These are phyloP conservation scores for Kodamaea derodonti DNA, from an alignment of 1,139 yeast genomes.

Conservation along the genomic window DNA sequence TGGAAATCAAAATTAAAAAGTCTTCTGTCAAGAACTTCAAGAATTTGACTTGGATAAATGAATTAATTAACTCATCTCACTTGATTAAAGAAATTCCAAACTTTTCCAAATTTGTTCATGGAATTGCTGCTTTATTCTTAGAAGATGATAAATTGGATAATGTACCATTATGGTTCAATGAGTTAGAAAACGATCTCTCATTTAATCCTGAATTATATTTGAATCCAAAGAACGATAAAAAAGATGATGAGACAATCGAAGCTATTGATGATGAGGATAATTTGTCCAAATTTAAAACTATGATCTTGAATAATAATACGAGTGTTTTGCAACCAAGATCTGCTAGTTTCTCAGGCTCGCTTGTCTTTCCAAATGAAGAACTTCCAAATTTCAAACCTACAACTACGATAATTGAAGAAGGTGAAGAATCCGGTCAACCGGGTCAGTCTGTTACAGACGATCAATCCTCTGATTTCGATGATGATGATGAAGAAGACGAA, in stretches of 20 bases:
- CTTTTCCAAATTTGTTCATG: conserved; percentile 86
- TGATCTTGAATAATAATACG: conserved; percentile 33
- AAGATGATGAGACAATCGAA: conserved; percentile 72
- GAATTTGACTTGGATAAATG: conserved; percentile 77
- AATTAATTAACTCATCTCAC: conserved; percentile 68
- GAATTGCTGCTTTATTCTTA: conserved; percentile 79
- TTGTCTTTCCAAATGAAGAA: conserved; percentile 15
- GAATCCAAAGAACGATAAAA: conserved; percentile 29
- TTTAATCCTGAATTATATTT: conserved; percentile 16
- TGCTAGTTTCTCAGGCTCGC: conserved; percentile 41
- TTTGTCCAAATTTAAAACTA: conserved; percentile 41
- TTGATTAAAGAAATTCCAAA: conserved; percentile 88
- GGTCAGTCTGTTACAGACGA: conserved; percentile 17
- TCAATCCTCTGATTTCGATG: conserved; percentile 37
- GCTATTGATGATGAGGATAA: conserved; percentile 50
- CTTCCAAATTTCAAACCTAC: conserved; percentile 7
- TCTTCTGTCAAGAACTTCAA: conserved; percentile 37
- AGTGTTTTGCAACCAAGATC: conserved; percentile 34
- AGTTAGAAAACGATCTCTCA: conserved; percentile 53
- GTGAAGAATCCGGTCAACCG: conserved; percentile 2
- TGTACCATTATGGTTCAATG: conserved; percentile 93
- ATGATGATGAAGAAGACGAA: conserved; percentile 42
- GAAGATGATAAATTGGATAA: conserved; percentile 89
- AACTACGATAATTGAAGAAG: conserved; percentile 13
- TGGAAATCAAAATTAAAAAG: conserved; percentile 79